A percentile compares a stretch with the other conserved stretches of the same genome.
Evolutionary conservation across 2,329 filamentous ascomycete species (phyloP).

Genomic region (Aureobasidium uvarum): DNA sequence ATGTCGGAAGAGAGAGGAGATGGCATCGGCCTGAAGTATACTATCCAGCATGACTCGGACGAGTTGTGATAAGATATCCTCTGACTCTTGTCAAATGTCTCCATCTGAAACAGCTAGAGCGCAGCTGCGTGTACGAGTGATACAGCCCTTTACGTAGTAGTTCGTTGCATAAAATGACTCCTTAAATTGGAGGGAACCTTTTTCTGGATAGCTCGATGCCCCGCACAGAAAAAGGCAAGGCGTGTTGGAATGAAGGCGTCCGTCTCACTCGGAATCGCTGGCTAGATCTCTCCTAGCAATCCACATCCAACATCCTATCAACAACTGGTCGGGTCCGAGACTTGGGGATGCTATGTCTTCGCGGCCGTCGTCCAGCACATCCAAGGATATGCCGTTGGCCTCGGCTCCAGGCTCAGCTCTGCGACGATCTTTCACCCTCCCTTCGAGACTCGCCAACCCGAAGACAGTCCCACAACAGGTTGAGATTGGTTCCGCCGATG

Average conservation of each 20-base stretch:
- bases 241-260: conserved; percentile 4
- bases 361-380: conserved; percentile 31
- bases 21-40: background rate
- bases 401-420: conserved; percentile 29
- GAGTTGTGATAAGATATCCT: background rate
- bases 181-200: conserved; percentile 15
- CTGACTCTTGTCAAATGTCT: conserved; percentile 18
- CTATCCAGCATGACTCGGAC: background rate
- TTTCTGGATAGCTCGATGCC: background rate
- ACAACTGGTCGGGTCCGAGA: background rate
- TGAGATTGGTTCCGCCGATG: conserved; percentile 41
- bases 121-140: background rate
- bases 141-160: background rate
- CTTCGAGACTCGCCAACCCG: conserved; percentile 41
- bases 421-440: conserved; percentile 52
- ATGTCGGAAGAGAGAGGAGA: background rate
- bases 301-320: background rate
- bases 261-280: background rate
- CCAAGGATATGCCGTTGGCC: conserved; percentile 32
- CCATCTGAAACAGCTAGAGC: conserved; percentile 12
- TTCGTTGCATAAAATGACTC: conserved; percentile 20
- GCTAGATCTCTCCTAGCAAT: background rate
- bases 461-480: conserved; percentile 35
- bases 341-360: conserved; percentile 23
- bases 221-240: conserved; percentile 10